Evolutionary conservation across 495 filamentous ascomycete species (phyloP).

Genomic region (Trichoderma reesei): DNA sequence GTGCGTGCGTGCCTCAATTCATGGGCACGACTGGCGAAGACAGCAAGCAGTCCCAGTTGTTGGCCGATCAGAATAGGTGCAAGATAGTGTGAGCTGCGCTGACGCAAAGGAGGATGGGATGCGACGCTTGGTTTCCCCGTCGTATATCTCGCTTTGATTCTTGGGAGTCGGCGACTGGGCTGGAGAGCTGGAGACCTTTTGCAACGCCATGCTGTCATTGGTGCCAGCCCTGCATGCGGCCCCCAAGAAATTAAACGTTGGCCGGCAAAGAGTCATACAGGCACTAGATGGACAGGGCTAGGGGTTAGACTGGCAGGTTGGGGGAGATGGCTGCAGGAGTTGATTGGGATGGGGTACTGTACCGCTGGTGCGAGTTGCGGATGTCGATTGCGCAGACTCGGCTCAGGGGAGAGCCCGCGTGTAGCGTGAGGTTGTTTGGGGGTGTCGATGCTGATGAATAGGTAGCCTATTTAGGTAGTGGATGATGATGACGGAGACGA

Average conservation of each 20-base stretch:
- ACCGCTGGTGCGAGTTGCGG: neutral
- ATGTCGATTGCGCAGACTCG: neutral
- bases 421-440: neutral
- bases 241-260: neutral
- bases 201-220: neutral
- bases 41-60: neutral
- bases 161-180: neutral
- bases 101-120: neutral
- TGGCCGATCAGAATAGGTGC: neutral
- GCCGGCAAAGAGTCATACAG: neutral
- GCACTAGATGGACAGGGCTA: neutral
- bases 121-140: neutral
- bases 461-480: too few species aligned
- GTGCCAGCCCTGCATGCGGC: neutral
- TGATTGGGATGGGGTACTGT: neutral
- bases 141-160: neutral
- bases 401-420: neutral
- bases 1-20: too few species aligned
- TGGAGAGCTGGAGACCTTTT: neutral
- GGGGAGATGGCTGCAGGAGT: neutral
- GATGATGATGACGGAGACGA: neutral
- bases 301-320: neutral
- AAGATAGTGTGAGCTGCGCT: neutral
- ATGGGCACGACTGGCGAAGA: too few species aligned
- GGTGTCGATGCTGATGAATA: too few species aligned